phyloP scores from a whole-genome alignment of 768 basidiomycete genomes.

The Russula sp. region DNA sequence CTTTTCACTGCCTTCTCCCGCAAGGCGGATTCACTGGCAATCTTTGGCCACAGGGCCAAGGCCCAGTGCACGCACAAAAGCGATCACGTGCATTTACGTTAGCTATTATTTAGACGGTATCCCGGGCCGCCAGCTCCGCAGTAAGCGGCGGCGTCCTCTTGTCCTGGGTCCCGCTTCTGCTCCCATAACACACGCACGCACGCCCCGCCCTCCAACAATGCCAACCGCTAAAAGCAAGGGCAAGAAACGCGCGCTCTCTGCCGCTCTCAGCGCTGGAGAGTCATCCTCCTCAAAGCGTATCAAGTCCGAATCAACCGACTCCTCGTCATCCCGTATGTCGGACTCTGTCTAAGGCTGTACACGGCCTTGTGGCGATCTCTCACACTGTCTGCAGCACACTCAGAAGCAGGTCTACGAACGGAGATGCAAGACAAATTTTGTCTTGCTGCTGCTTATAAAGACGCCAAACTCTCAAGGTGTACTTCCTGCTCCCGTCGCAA shows the following conservation, averaged over 20 bases:
- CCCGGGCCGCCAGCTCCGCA: neutral
- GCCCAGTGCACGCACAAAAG: no score
- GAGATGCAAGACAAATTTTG: conserved; percentile 19
- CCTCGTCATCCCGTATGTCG: conserved; percentile 5
- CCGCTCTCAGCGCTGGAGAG: conserved; percentile 4
- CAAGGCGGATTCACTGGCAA: no score
- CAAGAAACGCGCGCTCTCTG: conserved; percentile 13
- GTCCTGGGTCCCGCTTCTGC: neutral
- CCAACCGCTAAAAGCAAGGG: conserved; percentile 10
- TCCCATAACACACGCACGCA: conserved; percentile 3
- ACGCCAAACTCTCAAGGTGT: conserved; percentile 57
- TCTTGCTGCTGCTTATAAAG: conserved; percentile 16
- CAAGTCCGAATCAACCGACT: conserved; percentile 13
- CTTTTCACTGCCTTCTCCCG: neutral
- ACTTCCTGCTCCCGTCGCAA: conserved; percentile 78
- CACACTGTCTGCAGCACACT: conserved; percentile 1
- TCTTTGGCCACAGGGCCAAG: neutral
- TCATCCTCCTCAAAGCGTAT: conserved; percentile 15
- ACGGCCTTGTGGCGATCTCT: conserved; percentile 3
- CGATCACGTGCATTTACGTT: no score
- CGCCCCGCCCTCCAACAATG: conserved; percentile 3
- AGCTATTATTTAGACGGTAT: neutral
- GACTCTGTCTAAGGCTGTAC: neutral
- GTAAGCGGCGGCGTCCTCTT: conserved; percentile 1
- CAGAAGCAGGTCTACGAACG: neutral